Evolutionary conservation across 2,329 filamentous ascomycete genomes (phyloP).

Genomic region (Ilyonectria destructans): DNA sequence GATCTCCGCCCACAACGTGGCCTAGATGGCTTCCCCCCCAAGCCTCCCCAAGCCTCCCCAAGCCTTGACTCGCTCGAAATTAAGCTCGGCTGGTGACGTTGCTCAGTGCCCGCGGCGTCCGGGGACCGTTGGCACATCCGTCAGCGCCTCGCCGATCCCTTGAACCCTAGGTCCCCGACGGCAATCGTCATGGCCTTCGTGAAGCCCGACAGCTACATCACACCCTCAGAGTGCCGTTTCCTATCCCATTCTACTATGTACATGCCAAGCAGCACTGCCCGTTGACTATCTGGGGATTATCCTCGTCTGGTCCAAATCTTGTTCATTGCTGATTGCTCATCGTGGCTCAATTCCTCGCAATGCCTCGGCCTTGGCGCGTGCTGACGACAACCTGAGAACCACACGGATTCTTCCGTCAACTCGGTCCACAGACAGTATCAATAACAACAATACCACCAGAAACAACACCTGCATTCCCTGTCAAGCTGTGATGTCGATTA

Average conservation of each 20-base stretch:
- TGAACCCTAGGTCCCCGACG: background rate
- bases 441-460: background rate
- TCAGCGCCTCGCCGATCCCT: conserved; percentile 4
- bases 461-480: conserved; percentile 11
- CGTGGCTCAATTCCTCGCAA: background rate
- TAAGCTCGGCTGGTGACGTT: conserved; percentile 20
- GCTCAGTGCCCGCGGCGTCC: background rate
- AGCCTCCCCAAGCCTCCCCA: conserved; percentile 18
- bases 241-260: background rate
- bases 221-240: background rate
- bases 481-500: conserved; percentile 10
- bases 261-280: background rate
- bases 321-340: background rate
- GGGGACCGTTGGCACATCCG: background rate
- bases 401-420: background rate
- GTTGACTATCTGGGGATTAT: background rate
- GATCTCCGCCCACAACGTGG: conserved; percentile 40
- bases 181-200: background rate
- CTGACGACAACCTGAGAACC: background rate
- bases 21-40: conserved; percentile 40
- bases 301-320: background rate
- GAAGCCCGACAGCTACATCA: background rate
- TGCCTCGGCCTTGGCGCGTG: background rate
- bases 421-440: background rate
- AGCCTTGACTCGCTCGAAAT: conserved; percentile 10